phyloP scores from a whole-genome alignment of 495 filamentous ascomycete species.

The Viridothelium virens region DNA sequence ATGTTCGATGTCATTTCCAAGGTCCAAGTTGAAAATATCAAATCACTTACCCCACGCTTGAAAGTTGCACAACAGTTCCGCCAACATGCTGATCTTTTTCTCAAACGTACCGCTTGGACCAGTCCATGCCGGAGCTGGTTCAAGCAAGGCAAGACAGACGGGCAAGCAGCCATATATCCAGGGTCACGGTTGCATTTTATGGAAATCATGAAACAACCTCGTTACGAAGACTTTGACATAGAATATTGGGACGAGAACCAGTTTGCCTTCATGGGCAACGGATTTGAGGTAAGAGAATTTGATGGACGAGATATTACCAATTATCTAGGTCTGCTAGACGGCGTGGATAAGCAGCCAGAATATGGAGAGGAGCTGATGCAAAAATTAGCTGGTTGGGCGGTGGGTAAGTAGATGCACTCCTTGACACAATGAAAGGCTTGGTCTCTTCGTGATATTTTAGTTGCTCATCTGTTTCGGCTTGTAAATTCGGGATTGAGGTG shows the following conservation, averaged over 20 bases:
- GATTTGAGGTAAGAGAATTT: conserved; percentile 34
- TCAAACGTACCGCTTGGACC: conserved; percentile 37
- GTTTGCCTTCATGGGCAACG: conserved; percentile 41
- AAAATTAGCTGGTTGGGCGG: conserved; percentile 29
- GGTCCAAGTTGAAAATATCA: conserved; percentile 35
- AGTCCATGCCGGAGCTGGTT: conserved; percentile 35
- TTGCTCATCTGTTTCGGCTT: background rate
- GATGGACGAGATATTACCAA: conserved; percentile 37
- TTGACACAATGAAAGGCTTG: background rate
- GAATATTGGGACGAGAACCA: conserved; percentile 35
- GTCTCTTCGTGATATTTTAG: background rate
- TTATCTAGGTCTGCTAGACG: conserved; percentile 33
- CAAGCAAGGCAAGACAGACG: conserved; percentile 37
- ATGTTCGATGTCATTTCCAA: conserved; percentile 32
- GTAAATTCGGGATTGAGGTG: too few relatives aligned
- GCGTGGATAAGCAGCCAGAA: conserved; percentile 31
- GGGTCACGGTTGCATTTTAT: conserved; percentile 39
- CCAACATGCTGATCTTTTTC: conserved; percentile 35
- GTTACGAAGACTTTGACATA: conserved; percentile 41
- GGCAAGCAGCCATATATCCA: conserved; percentile 37
- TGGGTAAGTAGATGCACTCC: conserved; percentile 17
- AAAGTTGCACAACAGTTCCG: conserved; percentile 27
- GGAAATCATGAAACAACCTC: conserved; percentile 33
- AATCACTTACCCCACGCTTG: conserved; percentile 29
- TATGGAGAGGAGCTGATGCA: conserved; percentile 30